Evolutionary conservation across 1,139 yeast genomes (phyloP), one percentile per base, ranked within the genome.

Genomic region (Spathaspora sp.): DNA sequence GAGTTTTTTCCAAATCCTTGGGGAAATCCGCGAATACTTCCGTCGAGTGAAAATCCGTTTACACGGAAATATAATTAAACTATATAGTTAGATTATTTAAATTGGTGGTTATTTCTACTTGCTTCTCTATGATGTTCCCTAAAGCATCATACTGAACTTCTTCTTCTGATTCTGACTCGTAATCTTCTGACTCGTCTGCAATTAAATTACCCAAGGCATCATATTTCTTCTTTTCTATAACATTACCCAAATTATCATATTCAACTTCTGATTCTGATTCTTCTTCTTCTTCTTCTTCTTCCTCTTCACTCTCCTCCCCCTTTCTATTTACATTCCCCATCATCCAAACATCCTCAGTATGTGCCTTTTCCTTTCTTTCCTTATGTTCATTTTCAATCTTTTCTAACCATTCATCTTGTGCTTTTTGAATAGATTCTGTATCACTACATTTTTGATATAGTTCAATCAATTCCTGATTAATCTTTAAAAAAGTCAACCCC

Each of bases 401-500:
- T 24, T 72, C 80, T 56, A 91, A 67, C 89, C 95, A 93, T 33
- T 70, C 81, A 29, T 83, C 83, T 64, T 93, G 95, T 0, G 93
- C 97, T 41, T 63, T 67, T 45, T 77, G 72, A 0, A 95, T 82
- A 8, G 93, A 85, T 3, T 77, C 90, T 1, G 87, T 78, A 57
- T 93, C 97, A 0, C 91, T 82, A 64, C 99, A 93, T 39, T 77
- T 61, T 44, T 84, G 86, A 58, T 95, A 95, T 9, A 85, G 62
- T 45, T 82, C 85, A 23, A 95, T 60, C 31, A 95, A 70, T 53
- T 89, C 97, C 52, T 80, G 78, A 61, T 95, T 95, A 46, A 95
- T 82, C 48, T 86, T 84, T 56, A 95, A 68, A 56, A 93, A 93
- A 0, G 89, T 84, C 25, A 80, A 78, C 2, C 99, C 99, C 97